phyloP scores from a whole-genome alignment of 2,329 filamentous ascomycete genomes.

The Aureobasidium sp. region DNA sequence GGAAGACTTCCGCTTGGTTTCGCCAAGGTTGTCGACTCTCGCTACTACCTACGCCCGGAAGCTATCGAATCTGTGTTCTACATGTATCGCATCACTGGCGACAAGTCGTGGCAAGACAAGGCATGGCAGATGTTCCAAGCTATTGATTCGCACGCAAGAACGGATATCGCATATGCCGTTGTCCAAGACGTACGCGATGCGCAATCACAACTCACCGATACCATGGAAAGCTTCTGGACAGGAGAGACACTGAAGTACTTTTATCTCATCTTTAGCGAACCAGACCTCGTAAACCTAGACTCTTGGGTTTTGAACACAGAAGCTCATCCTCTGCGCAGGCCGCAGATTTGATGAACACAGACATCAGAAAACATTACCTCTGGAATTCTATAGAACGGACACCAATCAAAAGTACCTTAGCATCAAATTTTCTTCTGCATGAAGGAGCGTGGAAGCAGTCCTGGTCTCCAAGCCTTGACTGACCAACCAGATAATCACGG shows the following conservation, averaged over 20 bases:
- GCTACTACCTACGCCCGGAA: conserved; percentile 65
- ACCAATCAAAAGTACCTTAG: background rate
- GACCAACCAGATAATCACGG: background rate
- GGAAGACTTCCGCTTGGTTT: conserved; percentile 50
- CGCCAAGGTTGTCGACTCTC: conserved; percentile 47
- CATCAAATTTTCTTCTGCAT: background rate
- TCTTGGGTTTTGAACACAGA: conserved; percentile 24
- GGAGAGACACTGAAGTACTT: conserved; percentile 60
- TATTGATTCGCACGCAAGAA: conserved; percentile 54
- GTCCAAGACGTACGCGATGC: conserved; percentile 54
- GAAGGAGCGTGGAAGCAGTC: background rate
- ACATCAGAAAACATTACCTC: background rate
- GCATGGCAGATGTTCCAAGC: conserved; percentile 69
- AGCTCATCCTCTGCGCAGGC: conserved; percentile 14
- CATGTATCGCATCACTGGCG: conserved; percentile 67
- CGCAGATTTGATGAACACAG: background rate
- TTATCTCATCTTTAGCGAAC: conserved; percentile 56
- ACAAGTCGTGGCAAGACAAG: conserved; percentile 56
- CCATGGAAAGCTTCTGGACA: conserved; percentile 68
- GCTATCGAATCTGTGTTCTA: conserved; percentile 76
- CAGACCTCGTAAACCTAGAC: conserved; percentile 53
- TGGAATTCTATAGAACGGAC: background rate
- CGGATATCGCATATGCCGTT: conserved; percentile 57
- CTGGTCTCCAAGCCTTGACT: background rate
- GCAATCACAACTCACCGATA: conserved; percentile 41